Base-by-base conservation (phyloP, 2,329 filamentous ascomycete species). In the Tolypocladium album region DNA sequence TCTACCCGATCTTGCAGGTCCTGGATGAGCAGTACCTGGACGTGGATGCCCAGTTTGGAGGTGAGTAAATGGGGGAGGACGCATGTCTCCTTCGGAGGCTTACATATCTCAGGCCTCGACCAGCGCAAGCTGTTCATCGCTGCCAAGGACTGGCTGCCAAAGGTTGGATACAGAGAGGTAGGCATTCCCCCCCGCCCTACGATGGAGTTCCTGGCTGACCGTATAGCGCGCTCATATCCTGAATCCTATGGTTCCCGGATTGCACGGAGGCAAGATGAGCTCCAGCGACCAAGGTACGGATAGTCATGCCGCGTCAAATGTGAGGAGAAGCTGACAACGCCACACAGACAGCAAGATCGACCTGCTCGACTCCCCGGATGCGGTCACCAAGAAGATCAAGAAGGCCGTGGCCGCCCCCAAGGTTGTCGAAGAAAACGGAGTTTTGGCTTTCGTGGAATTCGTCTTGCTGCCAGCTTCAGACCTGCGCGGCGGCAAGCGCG, bases 111-210 rank as follows among this genome's bases (percentile, higher is more conserved):
- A 71, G 71, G 78, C 64, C 76, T 88, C 58, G 93, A 97, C 68
- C 92, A 96, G 76, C 79, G 92, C 61, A 97, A 96, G 76, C 86
- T 96, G 63, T 96, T 96, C 72, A 87, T 87, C 0, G 84, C 92
- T 4, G 92, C 93, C 5, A 88, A 88, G 64, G 93, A 97, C 66
- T 88, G 88, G 75, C 77, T 97, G 38, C 91, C 92, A 15, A 90
- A 88, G 74, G 77, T 99, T 56, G 92, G 91, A 57, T 97, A 96
- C 80, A 85, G 84, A 66, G 85, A 88, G 73, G 78, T 79, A 65
- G 24, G 63, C 52, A 22, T 3, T 24, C 13, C 5, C 2, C 20
- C 11, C 11, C 15, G 20, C n/a, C n/a, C n/a, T n/a, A 22, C 31
- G 7, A 36, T 15, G 15, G 31, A 22, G 50, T 55, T 20, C 50